These are phyloP conservation scores for Trypanosoma rangeli DNA, from an alignment of 208 protist species.

Conservation along the genomic window DNA sequence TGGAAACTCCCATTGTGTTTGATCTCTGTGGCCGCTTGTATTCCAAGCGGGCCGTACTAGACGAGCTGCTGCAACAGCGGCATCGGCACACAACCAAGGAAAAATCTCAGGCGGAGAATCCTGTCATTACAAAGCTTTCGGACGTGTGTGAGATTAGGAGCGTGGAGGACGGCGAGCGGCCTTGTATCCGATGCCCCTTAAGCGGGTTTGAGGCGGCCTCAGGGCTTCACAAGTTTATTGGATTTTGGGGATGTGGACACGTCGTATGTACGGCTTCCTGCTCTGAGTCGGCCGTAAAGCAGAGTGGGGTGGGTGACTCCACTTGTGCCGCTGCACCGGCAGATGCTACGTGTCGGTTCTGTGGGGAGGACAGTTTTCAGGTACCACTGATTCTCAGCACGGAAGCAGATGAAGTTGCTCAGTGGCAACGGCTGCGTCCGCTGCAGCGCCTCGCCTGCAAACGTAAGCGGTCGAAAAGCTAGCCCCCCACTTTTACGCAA, in stretches of 20 bases:
- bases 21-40: constrained; percentile 63
- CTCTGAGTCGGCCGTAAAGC: constrained; percentile 1
- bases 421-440: constrained; percentile 28
- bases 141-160: constrained; percentile 66
- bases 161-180: constrained; percentile 27
- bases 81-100: neutral
- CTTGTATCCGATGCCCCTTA: constrained; percentile 54
- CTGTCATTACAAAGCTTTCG: constrained; percentile 35
- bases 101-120: neutral
- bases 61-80: constrained; percentile 46
- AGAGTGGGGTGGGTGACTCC: neutral
- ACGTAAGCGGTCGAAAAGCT: constrained; percentile 27
- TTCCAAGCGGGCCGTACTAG: constrained; percentile 62
- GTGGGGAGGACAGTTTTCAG: constrained; percentile 34
- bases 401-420: constrained; percentile 32
- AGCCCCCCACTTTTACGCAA: neutral
- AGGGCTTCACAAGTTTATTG: constrained; percentile 61
- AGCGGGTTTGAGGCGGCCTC: constrained; percentile 45
- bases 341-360: constrained; percentile 36
- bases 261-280: constrained; percentile 44
- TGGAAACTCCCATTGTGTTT: constrained; percentile 65
- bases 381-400: constrained; percentile 41
- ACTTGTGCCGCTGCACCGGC: neutral
- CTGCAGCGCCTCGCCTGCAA: constrained; percentile 34
- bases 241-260: constrained; percentile 82